These are phyloP conservation scores for Meyerozyma sp. DNA, from an alignment of 1,139 yeast genomes.

Conservation along the genomic window DNA sequence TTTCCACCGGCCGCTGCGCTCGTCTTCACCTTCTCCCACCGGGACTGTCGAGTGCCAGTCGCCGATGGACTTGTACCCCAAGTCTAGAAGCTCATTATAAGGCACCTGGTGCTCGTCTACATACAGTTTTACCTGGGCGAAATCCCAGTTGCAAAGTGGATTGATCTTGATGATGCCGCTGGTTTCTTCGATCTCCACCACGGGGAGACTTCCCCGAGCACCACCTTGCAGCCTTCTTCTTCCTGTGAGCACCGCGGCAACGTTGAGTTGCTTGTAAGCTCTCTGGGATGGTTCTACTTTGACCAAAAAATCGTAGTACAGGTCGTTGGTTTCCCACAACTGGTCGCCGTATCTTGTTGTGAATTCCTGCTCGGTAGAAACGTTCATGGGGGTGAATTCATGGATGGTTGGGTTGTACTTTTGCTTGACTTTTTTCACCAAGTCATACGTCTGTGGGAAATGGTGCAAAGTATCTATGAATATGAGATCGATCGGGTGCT, in stretches of 20 bases:
- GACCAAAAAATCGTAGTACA: constrained; percentile 76
- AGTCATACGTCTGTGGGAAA: constrained; percentile 85
- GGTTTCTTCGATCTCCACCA: constrained; percentile 67
- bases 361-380: constrained; percentile 59
- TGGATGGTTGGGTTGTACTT: constrained; percentile 55
- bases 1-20: constrained; percentile 95
- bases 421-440: constrained; percentile 52
- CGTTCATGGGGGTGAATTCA: constrained; percentile 60
- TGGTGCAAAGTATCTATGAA: constrained; percentile 90
- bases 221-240: constrained; percentile 91
- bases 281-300: constrained; percentile 92
- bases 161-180: constrained; percentile 78
- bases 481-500: constrained; percentile 63
- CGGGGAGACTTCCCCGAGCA: constrained; percentile 65
- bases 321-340: constrained; percentile 82
- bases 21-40: constrained; percentile 88
- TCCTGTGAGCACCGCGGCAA: constrained; percentile 86
- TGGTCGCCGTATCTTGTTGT: constrained; percentile 61
- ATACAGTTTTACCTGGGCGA: constrained; percentile 64
- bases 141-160: constrained; percentile 84
- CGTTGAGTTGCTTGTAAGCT: constrained; percentile 68
- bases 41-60: constrained; percentile 96
- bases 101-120: constrained; percentile 72
- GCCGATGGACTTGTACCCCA: constrained; percentile 88
- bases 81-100: constrained; percentile 74